Conservation (phyloP, 2,329 filamentous ascomycete genomes). For the Exophiala bonariae region DNA sequence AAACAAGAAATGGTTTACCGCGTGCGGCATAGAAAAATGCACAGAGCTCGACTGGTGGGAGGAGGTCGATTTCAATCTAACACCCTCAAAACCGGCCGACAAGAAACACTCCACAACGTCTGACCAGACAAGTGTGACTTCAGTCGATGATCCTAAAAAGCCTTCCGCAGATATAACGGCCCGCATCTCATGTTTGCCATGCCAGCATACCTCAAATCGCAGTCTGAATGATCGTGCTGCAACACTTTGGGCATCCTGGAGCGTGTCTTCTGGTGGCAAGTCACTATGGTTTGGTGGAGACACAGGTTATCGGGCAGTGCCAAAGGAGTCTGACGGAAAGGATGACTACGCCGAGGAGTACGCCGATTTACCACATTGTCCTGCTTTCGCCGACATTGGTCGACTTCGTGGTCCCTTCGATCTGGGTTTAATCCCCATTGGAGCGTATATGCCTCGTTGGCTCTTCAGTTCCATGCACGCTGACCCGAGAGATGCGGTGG, state of each 20-base stretch:
- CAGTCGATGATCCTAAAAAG: constrained; percentile 25
- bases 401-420: constrained; percentile 80
- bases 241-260: constrained; percentile 90
- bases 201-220: constrained; percentile 77
- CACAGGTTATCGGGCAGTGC: constrained; percentile 83
- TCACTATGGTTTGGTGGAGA: constrained; percentile 49
- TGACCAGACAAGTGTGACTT: constrained; percentile 27
- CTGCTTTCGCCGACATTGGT: constrained; percentile 84
- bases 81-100: constrained; percentile 33
- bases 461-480: constrained; percentile 82
- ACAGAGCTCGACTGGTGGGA: constrained; percentile 98
- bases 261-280: constrained; percentile 61
- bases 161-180: constrained; percentile 60
- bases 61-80: constrained; percentile 69
- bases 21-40: constrained; percentile 69
- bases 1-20: constrained; percentile 77
- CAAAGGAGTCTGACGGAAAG: constrained; percentile 57
- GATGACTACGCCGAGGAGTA: constrained; percentile 74
- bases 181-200: constrained; percentile 74
- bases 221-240: constrained; percentile 67
- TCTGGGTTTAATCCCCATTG: constrained; percentile 88
- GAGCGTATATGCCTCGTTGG: constrained; percentile 68
- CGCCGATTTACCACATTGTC: constrained; percentile 66
- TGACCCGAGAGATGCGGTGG: constrained; percentile 82
- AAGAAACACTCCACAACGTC: constrained; percentile 27